phyloP scores from a whole-genome alignment of 768 basidiomycete genomes.

The Gelatoporia subvermispora region DNA sequence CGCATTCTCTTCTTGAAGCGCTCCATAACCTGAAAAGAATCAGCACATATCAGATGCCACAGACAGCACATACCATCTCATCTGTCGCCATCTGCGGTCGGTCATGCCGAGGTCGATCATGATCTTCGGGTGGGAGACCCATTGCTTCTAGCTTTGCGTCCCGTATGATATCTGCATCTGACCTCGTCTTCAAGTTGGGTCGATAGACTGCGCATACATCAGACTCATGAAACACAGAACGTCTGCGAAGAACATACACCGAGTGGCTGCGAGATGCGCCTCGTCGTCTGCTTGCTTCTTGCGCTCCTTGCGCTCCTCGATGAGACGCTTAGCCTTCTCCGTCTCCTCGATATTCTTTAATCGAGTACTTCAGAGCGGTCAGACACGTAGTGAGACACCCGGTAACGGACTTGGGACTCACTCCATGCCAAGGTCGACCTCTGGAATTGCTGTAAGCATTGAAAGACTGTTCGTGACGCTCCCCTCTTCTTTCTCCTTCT shows the following conservation, averaged over 20 bases:
- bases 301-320: constrained; percentile 65
- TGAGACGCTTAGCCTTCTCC: constrained; percentile 88
- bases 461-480: constrained; percentile 89
- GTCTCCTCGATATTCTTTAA: constrained; percentile 96
- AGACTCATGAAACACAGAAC: background rate
- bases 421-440: constrained; percentile 99
- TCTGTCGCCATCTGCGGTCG: constrained; percentile 85
- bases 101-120: constrained; percentile 41
- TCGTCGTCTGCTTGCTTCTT: constrained; percentile 57
- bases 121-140: constrained; percentile 60
- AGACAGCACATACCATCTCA: constrained; percentile 59
- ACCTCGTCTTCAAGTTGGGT: constrained; percentile 76
- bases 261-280: constrained; percentile 78
- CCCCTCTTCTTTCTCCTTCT: constrained; percentile 69
- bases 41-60: background rate
- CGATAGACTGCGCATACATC: constrained; percentile 59
- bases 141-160: constrained; percentile 87
- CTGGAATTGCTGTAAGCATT: constrained; percentile 97
- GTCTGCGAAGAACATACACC: constrained; percentile 54
- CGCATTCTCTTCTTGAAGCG: constrained; percentile 97
- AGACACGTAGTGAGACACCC: background rate
- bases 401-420: constrained; percentile 37
- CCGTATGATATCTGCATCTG: constrained; percentile 82
- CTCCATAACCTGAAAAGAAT: constrained; percentile 71
- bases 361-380: constrained; percentile 80